Evolutionary conservation across 306 rosid species (phyloP).

Genomic region (Mimosa pudica): DNA sequence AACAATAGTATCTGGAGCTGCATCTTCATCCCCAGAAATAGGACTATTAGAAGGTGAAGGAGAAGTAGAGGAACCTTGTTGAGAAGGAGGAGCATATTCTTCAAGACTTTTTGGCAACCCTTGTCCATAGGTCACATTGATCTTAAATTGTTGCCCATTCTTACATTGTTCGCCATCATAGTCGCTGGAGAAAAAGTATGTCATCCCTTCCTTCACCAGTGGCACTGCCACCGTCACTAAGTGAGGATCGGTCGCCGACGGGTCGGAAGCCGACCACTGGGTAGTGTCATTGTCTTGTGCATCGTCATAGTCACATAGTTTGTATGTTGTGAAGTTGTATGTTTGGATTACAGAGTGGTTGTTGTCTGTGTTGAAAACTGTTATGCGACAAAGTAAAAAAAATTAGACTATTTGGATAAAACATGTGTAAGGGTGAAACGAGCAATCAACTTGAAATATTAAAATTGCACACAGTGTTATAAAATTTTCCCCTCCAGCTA

Average conservation of each 20-base stretch:
- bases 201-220: constrained; percentile 61
- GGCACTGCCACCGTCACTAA: constrained; percentile 65
- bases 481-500: too few relatives aligned
- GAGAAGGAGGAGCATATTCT: constrained; percentile 37
- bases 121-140: constrained; percentile 70
- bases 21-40: constrained; percentile 57
- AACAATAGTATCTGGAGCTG: constrained; percentile 73
- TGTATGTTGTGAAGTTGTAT: constrained; percentile 73
- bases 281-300: constrained; percentile 65
- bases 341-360: constrained; percentile 82
- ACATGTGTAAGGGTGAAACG: not conserved
- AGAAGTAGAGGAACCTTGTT: constrained; percentile 51
- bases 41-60: constrained; percentile 60
- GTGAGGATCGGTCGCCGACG: constrained; percentile 52
- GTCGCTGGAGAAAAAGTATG: constrained; percentile 78
- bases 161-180: constrained; percentile 90
- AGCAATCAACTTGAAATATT: not conserved
- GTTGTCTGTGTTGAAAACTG: constrained; percentile 84
- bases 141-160: constrained; percentile 70
- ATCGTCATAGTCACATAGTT: constrained; percentile 65
- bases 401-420: not conserved
- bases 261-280: constrained; percentile 68
- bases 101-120: constrained; percentile 63
- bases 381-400: constrained; percentile 30
- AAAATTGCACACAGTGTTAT: too few relatives aligned